phyloP scores from a whole-genome alignment of 1,284 basidiomycete genomes.

The Ceratobasidium sp. region DNA sequence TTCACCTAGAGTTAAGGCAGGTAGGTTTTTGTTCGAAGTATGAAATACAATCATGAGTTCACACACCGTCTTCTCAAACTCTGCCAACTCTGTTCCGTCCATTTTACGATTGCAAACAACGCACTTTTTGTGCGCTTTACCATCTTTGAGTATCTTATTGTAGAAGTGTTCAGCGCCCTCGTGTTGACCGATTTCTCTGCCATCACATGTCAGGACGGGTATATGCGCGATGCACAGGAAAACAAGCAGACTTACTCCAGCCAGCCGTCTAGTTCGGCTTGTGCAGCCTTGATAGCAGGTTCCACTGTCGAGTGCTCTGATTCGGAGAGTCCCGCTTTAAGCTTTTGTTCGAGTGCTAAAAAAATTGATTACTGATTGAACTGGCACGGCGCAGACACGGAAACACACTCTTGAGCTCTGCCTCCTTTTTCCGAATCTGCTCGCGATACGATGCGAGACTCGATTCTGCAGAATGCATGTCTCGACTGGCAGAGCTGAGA shows the following conservation, averaged over 20 bases:
- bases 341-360: constrained; percentile 38
- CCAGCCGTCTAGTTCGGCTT: constrained; percentile 60
- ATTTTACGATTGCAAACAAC: constrained; percentile 78
- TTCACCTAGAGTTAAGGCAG: constrained; percentile 55
- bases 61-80: constrained; percentile 74
- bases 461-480: constrained; percentile 68
- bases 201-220: neutral
- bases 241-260: constrained; percentile 58
- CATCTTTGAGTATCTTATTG: constrained; percentile 65
- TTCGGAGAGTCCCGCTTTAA: constrained; percentile 49
- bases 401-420: constrained; percentile 66
- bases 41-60: neutral
- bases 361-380: neutral
- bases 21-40: constrained; percentile 64
- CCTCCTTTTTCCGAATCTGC: constrained; percentile 68
- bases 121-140: constrained; percentile 73
- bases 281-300: constrained; percentile 65
- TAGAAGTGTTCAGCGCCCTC: constrained; percentile 60
- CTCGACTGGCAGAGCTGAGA: constrained; percentile 59
- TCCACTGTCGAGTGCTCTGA: constrained; percentile 55
- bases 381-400: neutral
- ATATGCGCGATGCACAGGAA: neutral
- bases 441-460: constrained; percentile 64
- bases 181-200: constrained; percentile 49
- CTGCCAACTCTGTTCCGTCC: constrained; percentile 64